Conservation (phyloP, 2,329 filamentous ascomycete genomes). For the Diaporthe capsici region DNA sequence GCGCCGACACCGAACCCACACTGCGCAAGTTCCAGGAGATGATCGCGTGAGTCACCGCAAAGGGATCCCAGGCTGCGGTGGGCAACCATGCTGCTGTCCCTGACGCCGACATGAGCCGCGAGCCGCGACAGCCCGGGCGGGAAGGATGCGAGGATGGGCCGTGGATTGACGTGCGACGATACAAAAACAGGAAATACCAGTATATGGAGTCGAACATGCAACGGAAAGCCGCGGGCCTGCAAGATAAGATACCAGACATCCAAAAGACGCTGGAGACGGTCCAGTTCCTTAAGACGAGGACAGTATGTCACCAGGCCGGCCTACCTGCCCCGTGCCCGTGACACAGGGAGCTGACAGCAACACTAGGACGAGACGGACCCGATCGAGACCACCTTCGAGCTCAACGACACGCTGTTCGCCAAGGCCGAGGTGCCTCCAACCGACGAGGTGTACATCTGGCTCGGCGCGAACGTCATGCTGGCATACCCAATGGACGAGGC, state of each 20-base stretch:
- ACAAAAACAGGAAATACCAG: slow-evolving; percentile 87
- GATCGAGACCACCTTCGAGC: slow-evolving; percentile 93
- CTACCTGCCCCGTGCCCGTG: neutral
- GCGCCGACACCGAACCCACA: slow-evolving; percentile 84
- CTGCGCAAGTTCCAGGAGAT: slow-evolving; percentile 91
- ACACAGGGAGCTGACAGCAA: slow-evolving; percentile 4
- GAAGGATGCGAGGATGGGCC: no score
- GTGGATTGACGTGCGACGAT: slow-evolving; percentile 18
- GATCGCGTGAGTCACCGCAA: slow-evolving; percentile 78
- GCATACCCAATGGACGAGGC: slow-evolving; percentile 94
- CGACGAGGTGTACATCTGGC: slow-evolving; percentile 95
- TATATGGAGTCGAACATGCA: slow-evolving; percentile 99
- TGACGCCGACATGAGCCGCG: neutral
- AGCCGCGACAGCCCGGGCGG: neutral
- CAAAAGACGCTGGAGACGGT: slow-evolving; percentile 96
- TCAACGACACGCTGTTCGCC: slow-evolving; percentile 95
- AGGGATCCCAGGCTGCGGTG: slow-evolving; percentile 16
- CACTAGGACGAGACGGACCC: slow-evolving; percentile 69
- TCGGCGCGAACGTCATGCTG: slow-evolving; percentile 98
- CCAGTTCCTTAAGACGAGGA: slow-evolving; percentile 82
- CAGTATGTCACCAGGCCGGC: slow-evolving; percentile 61
- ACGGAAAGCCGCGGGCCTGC: slow-evolving; percentile 82
- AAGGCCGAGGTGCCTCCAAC: slow-evolving; percentile 86
- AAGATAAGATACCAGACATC: slow-evolving; percentile 97
- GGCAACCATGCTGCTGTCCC: slow-evolving; percentile 28